Percentiles rank a stretch among this genome's conserved stretches.
Conservation (phyloP, 768 basidiomycete genomes). For the Tricholoma saponaceum region DNA sequence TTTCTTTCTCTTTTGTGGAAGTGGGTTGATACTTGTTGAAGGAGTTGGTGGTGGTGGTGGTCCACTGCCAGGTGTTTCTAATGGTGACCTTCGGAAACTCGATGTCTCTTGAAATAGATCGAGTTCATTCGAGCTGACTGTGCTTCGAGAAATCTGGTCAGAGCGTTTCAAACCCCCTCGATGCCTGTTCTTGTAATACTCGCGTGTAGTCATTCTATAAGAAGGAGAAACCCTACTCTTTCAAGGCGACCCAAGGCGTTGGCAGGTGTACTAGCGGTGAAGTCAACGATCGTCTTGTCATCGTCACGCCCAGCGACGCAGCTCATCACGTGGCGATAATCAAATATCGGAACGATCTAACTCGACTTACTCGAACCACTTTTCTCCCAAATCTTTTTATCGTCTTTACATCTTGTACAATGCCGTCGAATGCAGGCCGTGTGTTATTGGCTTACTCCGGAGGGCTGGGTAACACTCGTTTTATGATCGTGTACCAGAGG, state of each 20-base stretch:
- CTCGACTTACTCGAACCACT: too few relatives aligned
- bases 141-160: neutral
- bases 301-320: too few relatives aligned
- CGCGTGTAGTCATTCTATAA: neutral
- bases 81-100: neutral
- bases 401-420: slow-evolving; percentile 18
- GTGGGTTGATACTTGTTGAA: neutral
- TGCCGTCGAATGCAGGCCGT: slow-evolving; percentile 64
- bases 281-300: too few relatives aligned
- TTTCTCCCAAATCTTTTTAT: too few relatives aligned
- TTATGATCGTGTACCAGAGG: slow-evolving; percentile 6
- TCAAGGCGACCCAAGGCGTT: too few relatives aligned
- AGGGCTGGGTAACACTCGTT: slow-evolving; percentile 80
- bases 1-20: slow-evolving; percentile 23
- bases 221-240: neutral
- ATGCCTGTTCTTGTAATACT: neutral
- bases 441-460: slow-evolving; percentile 98
- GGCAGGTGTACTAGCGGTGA: too few relatives aligned
- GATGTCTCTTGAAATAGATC: neutral
- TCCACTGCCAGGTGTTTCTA: too few relatives aligned
- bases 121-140: neutral
- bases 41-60: neutral
- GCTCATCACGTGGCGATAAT: neutral
- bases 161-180: neutral
- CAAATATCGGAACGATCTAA: neutral